Evolutionary conservation across 257 asterid genomes (phyloP), one percentile per base, ranked within the genome.

Genomic region (Penstemon barbatus): DNA sequence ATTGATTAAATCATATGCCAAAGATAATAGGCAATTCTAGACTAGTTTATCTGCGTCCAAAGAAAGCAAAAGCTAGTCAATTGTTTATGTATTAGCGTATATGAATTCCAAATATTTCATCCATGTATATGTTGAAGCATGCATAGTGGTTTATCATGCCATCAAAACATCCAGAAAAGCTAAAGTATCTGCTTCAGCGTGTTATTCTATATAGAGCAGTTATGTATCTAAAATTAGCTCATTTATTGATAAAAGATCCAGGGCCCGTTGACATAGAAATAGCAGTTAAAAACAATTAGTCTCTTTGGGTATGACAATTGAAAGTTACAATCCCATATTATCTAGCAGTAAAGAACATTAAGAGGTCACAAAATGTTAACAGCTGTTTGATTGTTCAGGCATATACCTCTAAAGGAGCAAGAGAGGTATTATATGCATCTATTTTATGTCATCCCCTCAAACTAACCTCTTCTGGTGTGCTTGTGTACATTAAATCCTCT

Each of bases 391-490:
- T 61, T 45, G 37, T 63, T 65, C 2, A 33, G 63, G 68, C 43
- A 66, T 33, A 33, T 54, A 58, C 52, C 65, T 33, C 38, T 40
- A 3, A 9, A 39, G 57, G 43, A 64, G 19, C 33, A 39, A 52
- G 71, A 68, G 59, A 64, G 45, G 64, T 38, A 69, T 42, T 65
- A 44, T 55, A 62, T 50, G 52, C 67, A 2, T 25, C 33, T 25
- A 25, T 0, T 25, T 25, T 15, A 62, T 15, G 39, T 19, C 13
- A 12, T 54, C 63, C 38, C 56, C 57, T 33, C 25, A 53, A 66
- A 80, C 89, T 75, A 52, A 91, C 99, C 99, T 94, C 99, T 84
- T 94, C 99, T 55, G 96, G 88, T 4, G 85, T 57, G 57, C 77
- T 81, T 25, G 90, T 81, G 86, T 61, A 71, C 77, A 85, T 78